phyloP scores from a whole-genome alignment of 1,284 basidiomycete genomes.

The Melanopsichium pennsylvanicum region DNA sequence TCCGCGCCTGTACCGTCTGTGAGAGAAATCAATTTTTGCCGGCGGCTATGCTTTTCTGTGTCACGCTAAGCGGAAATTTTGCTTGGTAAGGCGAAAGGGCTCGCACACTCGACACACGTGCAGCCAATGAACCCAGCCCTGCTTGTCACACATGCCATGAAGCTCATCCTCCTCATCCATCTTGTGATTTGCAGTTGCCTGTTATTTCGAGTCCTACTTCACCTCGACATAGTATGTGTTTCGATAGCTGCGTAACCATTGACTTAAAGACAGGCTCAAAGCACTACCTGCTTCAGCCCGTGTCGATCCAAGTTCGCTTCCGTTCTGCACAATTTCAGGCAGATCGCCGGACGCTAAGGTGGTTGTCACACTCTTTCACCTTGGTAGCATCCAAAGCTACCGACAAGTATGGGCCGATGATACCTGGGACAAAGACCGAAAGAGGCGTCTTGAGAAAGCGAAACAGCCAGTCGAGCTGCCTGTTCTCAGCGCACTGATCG shows the following conservation, averaged over 20 bases:
- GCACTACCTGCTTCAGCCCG: conserved; percentile 10
- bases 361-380: conserved; percentile 14
- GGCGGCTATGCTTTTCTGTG: background rate
- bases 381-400: conserved; percentile 10
- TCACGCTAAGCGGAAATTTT: too few relatives aligned
- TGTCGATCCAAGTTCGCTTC: conserved; percentile 14
- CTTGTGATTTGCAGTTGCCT: too few relatives aligned
- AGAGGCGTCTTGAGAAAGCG: background rate
- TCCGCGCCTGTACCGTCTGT: too few relatives aligned
- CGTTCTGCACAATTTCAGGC: conserved; percentile 1
- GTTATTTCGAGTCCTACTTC: too few relatives aligned
- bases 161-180: too few relatives aligned
- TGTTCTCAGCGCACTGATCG: conserved; percentile 11
- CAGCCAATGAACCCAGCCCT: too few relatives aligned
- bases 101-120: too few relatives aligned
- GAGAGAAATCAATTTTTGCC: background rate
- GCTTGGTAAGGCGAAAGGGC: too few relatives aligned
- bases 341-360: background rate
- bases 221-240: conserved; percentile 19
- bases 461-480: conserved; percentile 12
- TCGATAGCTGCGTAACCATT: conserved; percentile 1
- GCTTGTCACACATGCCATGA: too few relatives aligned
- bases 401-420: conserved; percentile 30
- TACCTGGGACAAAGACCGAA: conserved; percentile 8
- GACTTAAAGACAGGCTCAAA: conserved; percentile 12